These are phyloP conservation scores for Moesziomyces aphidis DNA, from an alignment of 1,284 basidiomycete genomes.

Conservation along the genomic window DNA sequence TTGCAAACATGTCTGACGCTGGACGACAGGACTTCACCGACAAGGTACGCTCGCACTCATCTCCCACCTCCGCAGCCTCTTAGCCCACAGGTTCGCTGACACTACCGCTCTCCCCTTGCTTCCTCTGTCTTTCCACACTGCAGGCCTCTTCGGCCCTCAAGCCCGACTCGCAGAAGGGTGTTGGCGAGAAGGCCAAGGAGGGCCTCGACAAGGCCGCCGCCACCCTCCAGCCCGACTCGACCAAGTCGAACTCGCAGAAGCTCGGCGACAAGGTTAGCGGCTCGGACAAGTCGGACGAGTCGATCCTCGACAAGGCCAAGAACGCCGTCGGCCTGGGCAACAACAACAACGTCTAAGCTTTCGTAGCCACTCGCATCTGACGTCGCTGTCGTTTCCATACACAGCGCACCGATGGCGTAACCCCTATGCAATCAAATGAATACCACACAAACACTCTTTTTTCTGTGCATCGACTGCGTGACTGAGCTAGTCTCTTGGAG, in stretches of 20 bases:
- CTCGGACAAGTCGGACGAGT: slow-evolving; percentile 49
- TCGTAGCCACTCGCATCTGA: slow-evolving; percentile 4
- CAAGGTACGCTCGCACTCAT: slow-evolving; percentile 32
- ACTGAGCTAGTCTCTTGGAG: too few species aligned
- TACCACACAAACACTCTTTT: not conserved
- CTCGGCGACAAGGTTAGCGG: slow-evolving; percentile 73
- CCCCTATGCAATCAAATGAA: slow-evolving; percentile 20
- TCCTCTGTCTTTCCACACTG: not conserved
- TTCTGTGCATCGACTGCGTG: not conserved
- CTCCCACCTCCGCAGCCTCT: too few species aligned
- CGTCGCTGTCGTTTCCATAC: not conserved
- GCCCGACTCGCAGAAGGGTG: slow-evolving; percentile 55
- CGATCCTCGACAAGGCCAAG: slow-evolving; percentile 56
- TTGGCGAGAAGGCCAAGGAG: slow-evolving; percentile 54
- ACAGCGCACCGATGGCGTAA: too few species aligned
- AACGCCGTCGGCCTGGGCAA: slow-evolving; percentile 51
- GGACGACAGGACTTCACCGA: slow-evolving; percentile 54
- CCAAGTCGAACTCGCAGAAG: slow-evolving; percentile 68
- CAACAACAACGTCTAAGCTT: slow-evolving; percentile 27
- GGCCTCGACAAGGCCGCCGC: slow-evolving; percentile 58
- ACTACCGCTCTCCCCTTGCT: too few species aligned
- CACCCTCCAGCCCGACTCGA: slow-evolving; percentile 69
- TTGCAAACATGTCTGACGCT: slow-evolving; percentile 52
- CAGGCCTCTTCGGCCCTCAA: slow-evolving; percentile 51
- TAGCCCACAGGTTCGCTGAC: too few species aligned